Base-by-base conservation (phyloP, 345 rosid species). In the Cochlearia excelsa region DNA sequence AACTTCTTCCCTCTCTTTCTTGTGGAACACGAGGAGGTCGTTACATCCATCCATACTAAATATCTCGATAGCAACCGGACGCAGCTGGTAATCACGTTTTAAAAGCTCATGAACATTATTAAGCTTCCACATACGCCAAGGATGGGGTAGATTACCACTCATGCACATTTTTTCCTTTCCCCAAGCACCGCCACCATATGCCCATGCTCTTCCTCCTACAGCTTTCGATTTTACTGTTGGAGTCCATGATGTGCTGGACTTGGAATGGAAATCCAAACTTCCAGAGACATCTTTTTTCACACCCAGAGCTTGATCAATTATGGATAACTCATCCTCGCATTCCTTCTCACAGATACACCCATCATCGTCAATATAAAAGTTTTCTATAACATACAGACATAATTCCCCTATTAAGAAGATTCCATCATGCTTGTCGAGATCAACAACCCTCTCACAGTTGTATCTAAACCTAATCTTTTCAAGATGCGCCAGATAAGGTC, bases 11-110 rank as follows among this genome's bases (percentile, higher is more conserved):
- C 96, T 85, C 74, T 91, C 98, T 69, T 74, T 88, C 72, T 91
- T 91, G 74, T 87, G 98, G 68, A 87, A 87, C 35, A 91, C 96
- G 54, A 88, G 79, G 60, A 91, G 91, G 77, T 91, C 96, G 66
- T 91, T 91, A 61, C 87, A 85, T 56, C 98, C 98, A 81, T 91
- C 96, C 89, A 84, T 85, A 81, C 98, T 91, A 76, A 91, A 91
- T 75, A 91, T 74, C 83, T 91, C 98, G 71, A 91, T 65, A 62
- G 98, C 91, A 70, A 91, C 96, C 34, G 96, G 98, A 55, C 98
- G 96, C 51, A 91, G 80, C 82, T 91, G 91, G 79, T 85, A 91
- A 75, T 91, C 98, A 47, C 98, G 96, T 78, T 85, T 88, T 74
- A 88, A 77, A 71, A 91, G 78, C 78, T 88, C 98, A 70, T 85